Percentiles rank a stretch among this genome's conserved stretches.
Evolutionary conservation across 192 early-diverging fungal genomes (phyloP).

Genomic region (Linnemannia hyalina): DNA sequence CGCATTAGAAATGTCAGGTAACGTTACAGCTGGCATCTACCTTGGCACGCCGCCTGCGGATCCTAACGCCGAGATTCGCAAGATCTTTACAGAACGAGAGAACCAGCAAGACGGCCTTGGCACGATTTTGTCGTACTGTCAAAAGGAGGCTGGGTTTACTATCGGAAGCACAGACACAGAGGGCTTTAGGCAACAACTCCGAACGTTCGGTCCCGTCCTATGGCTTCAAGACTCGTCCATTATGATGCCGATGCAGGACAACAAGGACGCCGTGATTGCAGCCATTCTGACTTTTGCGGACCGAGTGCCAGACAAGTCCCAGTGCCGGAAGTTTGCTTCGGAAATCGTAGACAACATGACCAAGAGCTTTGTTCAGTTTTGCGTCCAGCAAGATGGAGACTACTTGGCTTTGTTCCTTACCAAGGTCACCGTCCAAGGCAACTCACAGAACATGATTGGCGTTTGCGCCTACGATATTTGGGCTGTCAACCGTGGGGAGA

Average conservation of each 20-base stretch:
- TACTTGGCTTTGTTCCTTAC: slow-evolving; percentile 16
- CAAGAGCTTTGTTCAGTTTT: neutral
- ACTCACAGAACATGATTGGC: slow-evolving; percentile 2
- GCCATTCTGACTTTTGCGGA: neutral
- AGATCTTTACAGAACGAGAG: slow-evolving; percentile 6
- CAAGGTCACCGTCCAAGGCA: neutral
- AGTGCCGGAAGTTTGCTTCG: neutral
- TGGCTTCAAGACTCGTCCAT: neutral
- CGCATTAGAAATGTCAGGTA: neutral
- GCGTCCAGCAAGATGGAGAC: slow-evolving; percentile 7
- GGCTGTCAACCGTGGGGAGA: slow-evolving; percentile 3
- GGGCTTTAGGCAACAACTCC: neutral
- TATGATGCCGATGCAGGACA: neutral
- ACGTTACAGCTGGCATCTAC: slow-evolving; percentile 5
- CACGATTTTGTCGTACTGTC: neutral
- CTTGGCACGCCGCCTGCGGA: slow-evolving; percentile 8
- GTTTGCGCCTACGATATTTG: slow-evolving; percentile 13
- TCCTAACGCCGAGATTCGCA: slow-evolving; percentile 1
- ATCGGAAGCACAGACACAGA: neutral
- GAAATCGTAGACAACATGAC: neutral
- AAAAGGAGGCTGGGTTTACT: neutral
- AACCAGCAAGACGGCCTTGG: slow-evolving; percentile 11
- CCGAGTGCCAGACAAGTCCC: slow-evolving; percentile 6
- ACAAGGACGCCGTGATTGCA: neutral
- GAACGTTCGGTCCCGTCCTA: neutral